Base-by-base conservation (phyloP, 2,329 filamentous ascomycete genomes). In the Colletotrichum brevisporum region DNA sequence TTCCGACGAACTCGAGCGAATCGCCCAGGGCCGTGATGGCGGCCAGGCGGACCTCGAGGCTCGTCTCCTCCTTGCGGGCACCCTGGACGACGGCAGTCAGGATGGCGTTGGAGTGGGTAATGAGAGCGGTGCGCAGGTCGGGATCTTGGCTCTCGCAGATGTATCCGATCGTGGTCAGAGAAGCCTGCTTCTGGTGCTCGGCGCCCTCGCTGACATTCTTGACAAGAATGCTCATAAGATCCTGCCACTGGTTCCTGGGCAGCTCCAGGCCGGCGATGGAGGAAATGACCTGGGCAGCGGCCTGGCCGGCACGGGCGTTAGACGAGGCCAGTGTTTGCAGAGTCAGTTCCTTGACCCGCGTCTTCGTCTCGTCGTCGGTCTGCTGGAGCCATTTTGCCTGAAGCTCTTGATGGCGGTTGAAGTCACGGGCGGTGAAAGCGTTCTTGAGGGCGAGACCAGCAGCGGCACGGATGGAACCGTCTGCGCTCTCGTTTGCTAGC, bases 381-480 rank as follows among this genome's bases (percentile, higher is more conserved):
- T 93, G 90, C 80, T 91, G 89, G 71, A 96, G 86, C 96, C 96
- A 99, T 91, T 97, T 94, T 78, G 90, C 88, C 84, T 98, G 96
- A 67, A 98, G 90, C 80, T 97, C 93, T 78, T 93, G 92, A 83
- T 97, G 91, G 78, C 94, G 92, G 77, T 90, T 85, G 78, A 91
- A 91, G 83, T 99, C 96, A 86, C 96, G 92, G 78, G 95, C 93
- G 78, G 94, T 94, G 85, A 99, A 98, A 77, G 96, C 93, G 88
- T 99, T 99, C 86, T 99, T 99, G 78, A 99, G 87, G 75, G 96
- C 95, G 76, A 99, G 90, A 90, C 95, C 96, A 76, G 96, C 96
- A 75, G 96, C 95, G 75, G 94, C 92, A 87, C 96, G 92, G 79
- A 98, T 96, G 79, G 94, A 89, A 73, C 92, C 89, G 78, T 93